Evolutionary conservation across 139 green algal species (phyloP).

Genomic region (Parachlorella kessleri): DNA sequence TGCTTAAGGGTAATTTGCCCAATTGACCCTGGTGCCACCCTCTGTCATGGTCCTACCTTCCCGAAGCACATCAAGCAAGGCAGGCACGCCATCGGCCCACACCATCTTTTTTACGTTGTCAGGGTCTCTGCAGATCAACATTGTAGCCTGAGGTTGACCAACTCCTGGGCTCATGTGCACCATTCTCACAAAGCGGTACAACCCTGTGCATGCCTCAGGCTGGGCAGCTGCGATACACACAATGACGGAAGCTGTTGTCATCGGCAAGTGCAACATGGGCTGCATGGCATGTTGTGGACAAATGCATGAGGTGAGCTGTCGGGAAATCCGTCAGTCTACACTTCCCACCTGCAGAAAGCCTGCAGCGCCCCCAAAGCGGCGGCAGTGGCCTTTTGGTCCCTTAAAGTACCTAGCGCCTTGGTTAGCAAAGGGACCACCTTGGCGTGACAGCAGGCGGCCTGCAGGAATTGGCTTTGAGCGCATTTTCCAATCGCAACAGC

Average conservation of each 20-base stretch:
- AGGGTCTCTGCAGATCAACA: constrained; percentile 3
- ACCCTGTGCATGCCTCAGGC: too few species aligned
- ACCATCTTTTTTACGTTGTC: constrained; percentile 27
- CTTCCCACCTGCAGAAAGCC: constrained; percentile 17
- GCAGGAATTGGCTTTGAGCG: background rate
- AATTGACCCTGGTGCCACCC: background rate
- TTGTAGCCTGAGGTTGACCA: too few species aligned
- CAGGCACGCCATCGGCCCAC: constrained; percentile 13
- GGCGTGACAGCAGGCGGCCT: constrained; percentile 21
- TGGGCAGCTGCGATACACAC: too few species aligned
- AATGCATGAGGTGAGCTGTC: too few species aligned
- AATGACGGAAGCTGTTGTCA: too few species aligned
- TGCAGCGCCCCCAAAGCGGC: constrained; percentile 3
- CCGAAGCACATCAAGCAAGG: constrained; percentile 15
- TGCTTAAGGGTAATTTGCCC: too few species aligned
- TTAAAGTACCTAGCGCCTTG: background rate
- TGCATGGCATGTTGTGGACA: too few species aligned
- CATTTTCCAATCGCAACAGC: too few species aligned
- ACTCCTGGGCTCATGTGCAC: too few species aligned
- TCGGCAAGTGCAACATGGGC: too few species aligned
- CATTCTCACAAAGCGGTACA: too few species aligned
- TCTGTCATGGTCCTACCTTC: background rate
- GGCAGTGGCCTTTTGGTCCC: background rate
- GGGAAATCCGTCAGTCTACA: too few species aligned
- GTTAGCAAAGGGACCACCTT: constrained; percentile 27